phyloP scores from a whole-genome alignment of 2,329 filamentous ascomycete species.

The Trichoderma lentiforme region DNA sequence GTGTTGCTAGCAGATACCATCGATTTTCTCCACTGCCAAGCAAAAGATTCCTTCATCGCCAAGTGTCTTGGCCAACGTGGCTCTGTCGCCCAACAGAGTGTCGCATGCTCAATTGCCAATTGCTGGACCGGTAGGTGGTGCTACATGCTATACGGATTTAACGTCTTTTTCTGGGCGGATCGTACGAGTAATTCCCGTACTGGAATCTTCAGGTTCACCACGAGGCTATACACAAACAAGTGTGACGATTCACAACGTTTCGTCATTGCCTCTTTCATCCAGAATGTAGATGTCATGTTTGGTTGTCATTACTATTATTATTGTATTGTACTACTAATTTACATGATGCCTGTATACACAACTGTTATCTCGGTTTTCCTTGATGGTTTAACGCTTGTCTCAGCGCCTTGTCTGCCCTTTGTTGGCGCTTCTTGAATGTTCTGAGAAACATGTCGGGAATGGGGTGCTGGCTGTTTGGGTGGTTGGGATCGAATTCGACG shows the following conservation, averaged over 20 bases:
- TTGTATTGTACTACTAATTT: not conserved
- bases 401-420: slow-evolving; percentile 48
- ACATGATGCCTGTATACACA: not conserved
- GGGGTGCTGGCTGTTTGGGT: slow-evolving; percentile 66
- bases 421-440: slow-evolving; percentile 54
- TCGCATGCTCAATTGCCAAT: not conserved
- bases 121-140: not conserved
- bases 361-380: not conserved
- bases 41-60: not conserved
- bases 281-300: not conserved
- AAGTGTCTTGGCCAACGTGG: slow-evolving; percentile 2
- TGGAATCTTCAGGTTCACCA: not conserved
- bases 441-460: slow-evolving; percentile 59
- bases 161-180: not conserved
- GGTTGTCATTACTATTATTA: not conserved
- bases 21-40: not conserved
- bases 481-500: slow-evolving; percentile 68
- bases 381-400: slow-evolving; percentile 27
- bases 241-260: not conserved
- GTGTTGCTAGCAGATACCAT: not conserved
- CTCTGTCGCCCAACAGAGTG: not conserved
- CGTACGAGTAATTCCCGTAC: not conserved
- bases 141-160: not conserved
- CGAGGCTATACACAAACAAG: not conserved
- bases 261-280: not conserved